Evolutionary conservation across 106 monocot species (phyloP), one percentile per base, ranked within the genome.

Genomic region (Dendrobium officinale): DNA sequence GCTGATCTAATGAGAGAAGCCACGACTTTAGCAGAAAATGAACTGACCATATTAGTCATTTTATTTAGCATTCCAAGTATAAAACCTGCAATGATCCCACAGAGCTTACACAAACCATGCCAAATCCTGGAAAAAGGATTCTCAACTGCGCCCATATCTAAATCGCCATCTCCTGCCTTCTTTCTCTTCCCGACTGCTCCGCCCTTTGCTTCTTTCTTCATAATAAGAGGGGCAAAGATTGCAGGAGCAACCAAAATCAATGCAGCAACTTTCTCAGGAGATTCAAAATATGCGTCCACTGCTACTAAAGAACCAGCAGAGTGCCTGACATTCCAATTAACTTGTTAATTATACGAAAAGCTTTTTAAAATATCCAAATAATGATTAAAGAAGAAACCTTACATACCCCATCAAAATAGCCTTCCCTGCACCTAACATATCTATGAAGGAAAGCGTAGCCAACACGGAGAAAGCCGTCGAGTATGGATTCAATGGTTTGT

Each of bases 231-330:
- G 1, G 93, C 92, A 81, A 90, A 24, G 68, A 96, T 96, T 4
- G 96, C 93, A 5, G 96, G 96, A 22, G 96, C 93, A 68, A 96
- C 86, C 26, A 93, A 83, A 77, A 96, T 86, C 79, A 96, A 78
- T 9, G 93, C 93, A 42, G 96, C 93, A 77, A 96, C 82, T 41
- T 81, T 75, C 66, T 96, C 92, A 22, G 96, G 96, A 43, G 90
- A 88, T 80, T 96, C 92, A 75, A 96, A 88, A 43, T 93, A 96
- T 16, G 93, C 78, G 67, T 90, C 82, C 77, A 89, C 92, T 76
- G 93, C 96, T 33, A 96, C 96, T 85, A 90, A 86, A 81, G 91
- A 93, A 84, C 96, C 96, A 81, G 93, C 92, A 3, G 96, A 96
- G 77, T 96, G 96, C 90, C 96, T 93, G 88, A 84, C 79, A 85